These are phyloP conservation scores for Protea cynaroides DNA, from an alignment of 164 flowering plant genomes.

Conservation along the genomic window DNA sequence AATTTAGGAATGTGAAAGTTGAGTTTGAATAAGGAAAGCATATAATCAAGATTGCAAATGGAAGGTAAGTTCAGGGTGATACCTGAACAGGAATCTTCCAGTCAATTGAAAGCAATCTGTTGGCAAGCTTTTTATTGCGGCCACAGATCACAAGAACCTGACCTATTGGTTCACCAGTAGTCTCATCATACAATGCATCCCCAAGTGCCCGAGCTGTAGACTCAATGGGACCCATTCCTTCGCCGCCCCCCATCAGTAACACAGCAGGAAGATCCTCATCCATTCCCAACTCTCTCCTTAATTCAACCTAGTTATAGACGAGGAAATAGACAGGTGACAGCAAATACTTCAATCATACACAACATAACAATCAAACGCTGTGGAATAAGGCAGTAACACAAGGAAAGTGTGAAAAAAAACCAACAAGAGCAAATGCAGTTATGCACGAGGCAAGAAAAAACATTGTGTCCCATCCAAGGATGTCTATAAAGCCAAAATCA, in stretches of 20 bases:
- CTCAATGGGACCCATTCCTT: constrained; percentile 99
- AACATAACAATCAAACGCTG: background rate
- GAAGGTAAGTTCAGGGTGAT: constrained; percentile 7
- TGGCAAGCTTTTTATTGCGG: constrained; percentile 79
- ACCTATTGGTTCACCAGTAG: constrained; percentile 67
- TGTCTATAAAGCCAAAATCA: background rate
- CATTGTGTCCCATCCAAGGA: too few species aligned
- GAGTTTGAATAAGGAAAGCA: background rate
- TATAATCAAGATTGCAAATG: background rate
- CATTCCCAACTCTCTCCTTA: constrained; percentile 83
- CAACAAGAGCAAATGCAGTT: too few species aligned
- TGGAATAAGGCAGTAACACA: background rate
- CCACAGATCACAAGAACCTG: constrained; percentile 93
- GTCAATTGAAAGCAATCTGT: constrained; percentile 49
- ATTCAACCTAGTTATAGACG: constrained; percentile 38
- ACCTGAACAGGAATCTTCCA: constrained; percentile 99
- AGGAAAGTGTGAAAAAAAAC: background rate
- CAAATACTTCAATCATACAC: background rate
- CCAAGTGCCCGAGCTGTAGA: constrained; percentile 89
- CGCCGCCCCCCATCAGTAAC: constrained; percentile 97
- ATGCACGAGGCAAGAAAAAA: too few species aligned
- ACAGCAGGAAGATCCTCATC: constrained; percentile 92
- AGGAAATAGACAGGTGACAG: background rate
- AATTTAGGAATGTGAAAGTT: background rate
- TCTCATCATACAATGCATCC: constrained; percentile 66